phyloP scores from a whole-genome alignment of 2,329 filamentous ascomycete genomes.

The Beauveria pseudobassiana region DNA sequence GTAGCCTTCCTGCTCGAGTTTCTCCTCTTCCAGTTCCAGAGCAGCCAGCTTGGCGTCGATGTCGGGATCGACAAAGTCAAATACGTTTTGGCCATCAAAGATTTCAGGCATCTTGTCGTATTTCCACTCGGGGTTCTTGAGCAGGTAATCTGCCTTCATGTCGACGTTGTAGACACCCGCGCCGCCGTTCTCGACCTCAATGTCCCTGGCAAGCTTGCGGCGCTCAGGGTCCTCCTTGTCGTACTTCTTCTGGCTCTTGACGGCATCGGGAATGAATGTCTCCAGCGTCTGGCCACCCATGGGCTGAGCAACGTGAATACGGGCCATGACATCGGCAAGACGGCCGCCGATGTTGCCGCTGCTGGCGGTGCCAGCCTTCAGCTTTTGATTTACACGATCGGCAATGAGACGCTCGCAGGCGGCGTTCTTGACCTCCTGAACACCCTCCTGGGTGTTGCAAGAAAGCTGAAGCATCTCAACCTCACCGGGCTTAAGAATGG shows the following conservation, averaged over 20 bases:
- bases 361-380: conserved; percentile 80
- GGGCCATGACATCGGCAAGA: conserved; percentile 80
- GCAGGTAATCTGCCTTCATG: conserved; percentile 77
- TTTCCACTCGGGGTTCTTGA: conserved; percentile 89
- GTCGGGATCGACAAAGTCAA: conserved; percentile 94
- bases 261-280: conserved; percentile 80
- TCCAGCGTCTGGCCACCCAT: conserved; percentile 72
- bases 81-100: conserved; percentile 92
- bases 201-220: conserved; percentile 70
- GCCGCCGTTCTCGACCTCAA: conserved; percentile 88
- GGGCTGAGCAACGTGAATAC: conserved; percentile 96
- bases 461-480: conserved; percentile 90
- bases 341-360: conserved; percentile 71
- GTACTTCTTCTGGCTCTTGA: conserved; percentile 77
- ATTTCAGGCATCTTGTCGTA: conserved; percentile 93
- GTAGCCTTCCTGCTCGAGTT: conserved; percentile 82
- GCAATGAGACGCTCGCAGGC: conserved; percentile 90
- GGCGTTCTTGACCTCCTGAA: conserved; percentile 90
- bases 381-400: conserved; percentile 88
- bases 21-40: conserved; percentile 92
- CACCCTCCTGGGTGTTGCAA: conserved; percentile 89
- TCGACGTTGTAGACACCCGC: conserved; percentile 95
- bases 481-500: conserved; percentile 76
- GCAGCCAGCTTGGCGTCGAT: conserved; percentile 89
- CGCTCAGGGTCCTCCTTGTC: conserved; percentile 85